Base-by-base conservation (phyloP, 2,329 filamentous ascomycete genomes). In the Nakataea oryzae region DNA sequence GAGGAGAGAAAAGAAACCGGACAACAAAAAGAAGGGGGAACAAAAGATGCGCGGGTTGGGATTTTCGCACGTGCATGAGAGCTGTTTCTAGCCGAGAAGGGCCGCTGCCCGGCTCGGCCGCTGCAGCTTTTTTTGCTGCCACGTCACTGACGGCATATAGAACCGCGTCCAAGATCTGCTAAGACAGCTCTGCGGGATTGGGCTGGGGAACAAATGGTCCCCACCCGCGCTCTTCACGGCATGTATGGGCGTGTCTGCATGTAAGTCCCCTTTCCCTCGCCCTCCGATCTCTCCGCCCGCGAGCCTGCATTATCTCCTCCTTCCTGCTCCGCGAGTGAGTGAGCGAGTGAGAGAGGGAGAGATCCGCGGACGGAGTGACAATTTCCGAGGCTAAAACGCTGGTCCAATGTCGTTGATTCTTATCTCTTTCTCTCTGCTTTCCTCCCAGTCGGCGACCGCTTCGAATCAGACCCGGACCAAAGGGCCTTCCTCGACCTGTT, bases 161-260 rank as follows among this genome's bases (percentile, higher is more conserved):
- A 68, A 77, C 56, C 73, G 75, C 17, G 77, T 83, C 9, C 73
- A 79, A 62, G 64, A 69, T 21, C 74, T 82, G 32, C 76, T 87
- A 2, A 74, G 81, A 21, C 73, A 78, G 28, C 71, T 87, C 2
- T 86, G 84, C 66, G 85, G 85, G 1, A 85, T 86, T 47, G 83
- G 81, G 0, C 69, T 81, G 13, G 80, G 79, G 30, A 86, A 86
- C 67, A 74, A 78, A 54, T 78, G 76, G 69, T 82, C 78, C 1
- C 79, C 83, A 29, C 83, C 84, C 0, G 77, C 77, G 55, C 78
- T 84, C 72, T 83, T 85, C 63, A 81, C 80, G 1, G 79, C 80
- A 0, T 82, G 77, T 24, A 81, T 84, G 76, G 81, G 80, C 2
- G 81, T 84, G 65, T 78, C 78, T 62, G 78, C 78, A 68, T 83